phyloP scores from a whole-genome alignment of 1,284 basidiomycete species.

The Microbotryum violaceum region DNA sequence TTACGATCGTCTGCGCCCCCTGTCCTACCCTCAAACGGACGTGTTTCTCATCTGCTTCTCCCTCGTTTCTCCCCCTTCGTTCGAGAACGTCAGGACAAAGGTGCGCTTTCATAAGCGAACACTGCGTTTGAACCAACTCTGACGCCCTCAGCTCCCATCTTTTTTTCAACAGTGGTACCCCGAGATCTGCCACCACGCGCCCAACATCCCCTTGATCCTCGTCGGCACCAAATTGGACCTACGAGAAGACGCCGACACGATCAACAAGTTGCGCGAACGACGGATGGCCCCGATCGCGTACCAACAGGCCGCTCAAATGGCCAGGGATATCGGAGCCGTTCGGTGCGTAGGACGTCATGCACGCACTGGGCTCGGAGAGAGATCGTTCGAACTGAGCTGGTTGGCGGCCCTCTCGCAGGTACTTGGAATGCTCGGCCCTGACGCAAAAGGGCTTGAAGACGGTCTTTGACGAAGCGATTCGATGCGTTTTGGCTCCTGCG shows the following conservation, averaged over 20 bases:
- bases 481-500: constrained; percentile 47
- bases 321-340: constrained; percentile 87
- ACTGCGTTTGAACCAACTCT: no score
- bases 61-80: constrained; percentile 90
- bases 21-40: constrained; percentile 98
- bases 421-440: constrained; percentile 92
- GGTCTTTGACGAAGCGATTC: constrained; percentile 93
- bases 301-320: constrained; percentile 81
- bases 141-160: constrained; percentile 2
- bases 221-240: constrained; percentile 98
- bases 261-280: constrained; percentile 86
- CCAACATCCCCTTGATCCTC: constrained; percentile 80
- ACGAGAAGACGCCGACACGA: constrained; percentile 83
- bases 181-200: constrained; percentile 94
- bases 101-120: constrained; percentile 43
- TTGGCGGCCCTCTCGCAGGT: constrained; percentile 49
- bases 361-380: background rate
- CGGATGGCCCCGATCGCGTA: constrained; percentile 92
- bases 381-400: background rate
- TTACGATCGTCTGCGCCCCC: constrained; percentile 93
- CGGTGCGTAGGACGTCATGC: constrained; percentile 23
- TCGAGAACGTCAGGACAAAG: constrained; percentile 97
- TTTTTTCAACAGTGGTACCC: constrained; percentile 70
- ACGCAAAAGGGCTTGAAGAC: constrained; percentile 97
- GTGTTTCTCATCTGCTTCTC: constrained; percentile 99